A percentile compares a stretch with the other conserved stretches of the same genome.
phyloP scores from a whole-genome alignment of 129 eudicot genomes.

The Lactuca saligna region DNA sequence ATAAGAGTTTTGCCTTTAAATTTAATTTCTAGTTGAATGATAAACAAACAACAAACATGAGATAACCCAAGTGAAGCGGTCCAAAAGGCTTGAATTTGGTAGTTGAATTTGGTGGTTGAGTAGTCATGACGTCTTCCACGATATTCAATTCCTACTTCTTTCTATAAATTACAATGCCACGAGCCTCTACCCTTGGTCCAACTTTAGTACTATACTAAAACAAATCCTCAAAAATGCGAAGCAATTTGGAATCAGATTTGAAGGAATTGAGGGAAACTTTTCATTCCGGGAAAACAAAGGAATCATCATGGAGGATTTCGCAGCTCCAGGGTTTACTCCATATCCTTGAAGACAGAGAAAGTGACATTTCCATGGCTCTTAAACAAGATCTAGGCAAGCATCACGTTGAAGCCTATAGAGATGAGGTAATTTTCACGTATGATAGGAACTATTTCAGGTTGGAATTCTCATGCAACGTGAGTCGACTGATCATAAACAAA shows the following conservation, averaged over 20 bases:
- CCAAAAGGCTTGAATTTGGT: slow-evolving; percentile 25
- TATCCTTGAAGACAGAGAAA: slow-evolving; percentile 61
- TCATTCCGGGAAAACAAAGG: slow-evolving; percentile 69
- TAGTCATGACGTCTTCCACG: slow-evolving; percentile 13
- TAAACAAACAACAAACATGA: neutral
- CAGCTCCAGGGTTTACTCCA: slow-evolving; percentile 56
- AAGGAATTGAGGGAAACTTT: slow-evolving; percentile 57
- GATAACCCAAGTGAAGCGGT: neutral
- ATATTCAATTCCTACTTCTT: slow-evolving; percentile 20
- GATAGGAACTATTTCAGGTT: neutral
- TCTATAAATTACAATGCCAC: slow-evolving; percentile 21
- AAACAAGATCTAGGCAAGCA: slow-evolving; percentile 76
- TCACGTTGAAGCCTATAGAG: slow-evolving; percentile 73
- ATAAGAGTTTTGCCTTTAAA: no score
- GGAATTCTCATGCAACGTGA: neutral
- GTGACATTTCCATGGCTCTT: slow-evolving; percentile 58
- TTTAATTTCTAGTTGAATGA: no score
- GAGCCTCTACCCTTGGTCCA: neutral
- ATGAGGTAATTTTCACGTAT: slow-evolving; percentile 56
- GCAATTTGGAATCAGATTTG: slow-evolving; percentile 40
- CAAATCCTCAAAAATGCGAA: slow-evolving; percentile 5
- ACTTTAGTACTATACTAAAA: neutral
- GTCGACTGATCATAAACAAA: neutral
- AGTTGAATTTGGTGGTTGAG: slow-evolving; percentile 32
- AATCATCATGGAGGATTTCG: slow-evolving; percentile 65